Percentiles rank a stretch among this genome's conserved stretches.
Evolutionary conservation across 2,329 filamentous ascomycete species (phyloP).

Genomic region (Xylaria hypoxylon): DNA sequence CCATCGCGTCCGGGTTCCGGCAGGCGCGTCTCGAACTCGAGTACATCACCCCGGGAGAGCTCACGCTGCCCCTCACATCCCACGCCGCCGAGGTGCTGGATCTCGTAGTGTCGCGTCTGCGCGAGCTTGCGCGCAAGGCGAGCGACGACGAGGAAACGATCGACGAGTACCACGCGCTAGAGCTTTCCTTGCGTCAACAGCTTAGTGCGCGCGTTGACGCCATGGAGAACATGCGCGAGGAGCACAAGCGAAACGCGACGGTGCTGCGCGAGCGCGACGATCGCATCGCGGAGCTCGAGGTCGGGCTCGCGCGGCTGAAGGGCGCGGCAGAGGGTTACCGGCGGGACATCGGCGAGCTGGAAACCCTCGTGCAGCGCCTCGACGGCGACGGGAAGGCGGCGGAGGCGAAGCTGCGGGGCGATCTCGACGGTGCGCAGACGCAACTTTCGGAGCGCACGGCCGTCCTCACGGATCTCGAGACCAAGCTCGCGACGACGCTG

Average conservation of each 20-base stretch:
- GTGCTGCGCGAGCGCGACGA: slow-evolving; percentile 55
- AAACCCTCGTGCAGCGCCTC: slow-evolving; percentile 62
- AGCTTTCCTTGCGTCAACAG: slow-evolving; percentile 67
- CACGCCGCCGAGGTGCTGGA: slow-evolving; percentile 68
- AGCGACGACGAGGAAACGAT: slow-evolving; percentile 65
- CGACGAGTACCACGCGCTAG: slow-evolving; percentile 70
- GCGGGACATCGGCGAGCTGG: slow-evolving; percentile 65
- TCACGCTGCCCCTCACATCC: slow-evolving; percentile 63
- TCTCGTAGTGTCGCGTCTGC: slow-evolving; percentile 63
- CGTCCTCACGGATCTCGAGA: slow-evolving; percentile 58
- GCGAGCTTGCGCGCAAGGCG: slow-evolving; percentile 59
- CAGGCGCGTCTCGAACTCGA: slow-evolving; percentile 70
- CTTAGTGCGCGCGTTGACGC: slow-evolving; percentile 64
- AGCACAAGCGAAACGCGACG: slow-evolving; percentile 53
- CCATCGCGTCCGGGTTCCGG: slow-evolving; percentile 64
- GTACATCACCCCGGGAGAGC: slow-evolving; percentile 70
- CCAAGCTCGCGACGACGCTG: slow-evolving; percentile 56
- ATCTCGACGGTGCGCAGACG: slow-evolving; percentile 52
- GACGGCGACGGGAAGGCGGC: slow-evolving; percentile 56
- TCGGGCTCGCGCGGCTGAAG: slow-evolving; percentile 63
- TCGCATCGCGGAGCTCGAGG: slow-evolving; percentile 60
- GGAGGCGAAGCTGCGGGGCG: slow-evolving; percentile 49
- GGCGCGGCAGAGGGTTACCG: slow-evolving; percentile 65
- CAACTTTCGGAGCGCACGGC: slow-evolving; percentile 50
- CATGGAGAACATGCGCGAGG: slow-evolving; percentile 60